phyloP scores from a whole-genome alignment of 805 yeast species.

The Kodamaea restingae region DNA sequence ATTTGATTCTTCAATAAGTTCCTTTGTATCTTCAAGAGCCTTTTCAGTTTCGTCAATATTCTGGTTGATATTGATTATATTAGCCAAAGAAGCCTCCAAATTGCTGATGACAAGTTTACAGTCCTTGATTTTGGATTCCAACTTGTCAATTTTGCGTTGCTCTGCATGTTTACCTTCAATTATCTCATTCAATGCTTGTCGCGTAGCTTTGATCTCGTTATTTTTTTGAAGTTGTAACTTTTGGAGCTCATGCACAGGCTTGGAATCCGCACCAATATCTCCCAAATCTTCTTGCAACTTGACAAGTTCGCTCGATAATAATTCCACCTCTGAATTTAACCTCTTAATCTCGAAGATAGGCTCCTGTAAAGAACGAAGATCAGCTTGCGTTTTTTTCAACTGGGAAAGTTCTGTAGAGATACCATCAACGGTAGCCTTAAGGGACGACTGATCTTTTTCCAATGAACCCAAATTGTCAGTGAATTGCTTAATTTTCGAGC shows the following conservation, averaged over 20 bases:
- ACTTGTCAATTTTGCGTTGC: conserved; percentile 39
- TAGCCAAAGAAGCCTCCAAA: conserved; percentile 49
- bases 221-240: conserved; percentile 34
- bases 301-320: conserved; percentile 22
- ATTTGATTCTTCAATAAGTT: conserved; percentile 7
- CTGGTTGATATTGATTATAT: conserved; percentile 38
- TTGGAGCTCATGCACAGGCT: conserved; percentile 47
- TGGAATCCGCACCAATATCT: conserved; percentile 32
- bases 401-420: background rate
- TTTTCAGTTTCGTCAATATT: conserved; percentile 33
- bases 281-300: conserved; percentile 31
- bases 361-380: conserved; percentile 18
- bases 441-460: conserved; percentile 1
- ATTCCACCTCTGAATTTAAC: conserved; percentile 26
- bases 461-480: conserved; percentile 3
- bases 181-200: conserved; percentile 30
- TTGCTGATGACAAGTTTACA: conserved; percentile 48
- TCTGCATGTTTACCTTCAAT: conserved; percentile 42
- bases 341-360: conserved; percentile 34
- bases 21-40: conserved; percentile 3
- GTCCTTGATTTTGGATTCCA: conserved; percentile 53
- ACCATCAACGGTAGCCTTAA: conserved; percentile 1
- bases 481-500: conserved; percentile 12
- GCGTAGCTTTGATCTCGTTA: conserved; percentile 34
- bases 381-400: conserved; percentile 7